phyloP scores from a whole-genome alignment of 495 filamentous ascomycete genomes.

The Chaetomium fimeti region DNA sequence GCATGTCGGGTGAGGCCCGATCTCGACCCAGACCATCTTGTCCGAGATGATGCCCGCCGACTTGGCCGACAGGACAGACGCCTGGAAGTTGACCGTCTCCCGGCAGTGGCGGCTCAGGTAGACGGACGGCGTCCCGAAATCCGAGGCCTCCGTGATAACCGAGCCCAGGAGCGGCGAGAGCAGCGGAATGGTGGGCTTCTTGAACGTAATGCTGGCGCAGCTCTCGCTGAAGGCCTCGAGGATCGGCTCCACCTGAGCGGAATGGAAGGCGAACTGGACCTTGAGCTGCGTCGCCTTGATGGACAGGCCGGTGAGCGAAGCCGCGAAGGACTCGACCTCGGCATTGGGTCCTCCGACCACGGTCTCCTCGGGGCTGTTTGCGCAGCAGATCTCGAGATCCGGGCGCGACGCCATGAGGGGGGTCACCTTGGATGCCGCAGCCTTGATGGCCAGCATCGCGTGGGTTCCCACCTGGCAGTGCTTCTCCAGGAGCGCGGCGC shows the following conservation, averaged over 20 bases:
- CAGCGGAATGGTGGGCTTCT: constrained; percentile 58
- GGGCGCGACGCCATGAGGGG: constrained; percentile 24
- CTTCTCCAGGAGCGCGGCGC: constrained; percentile 67
- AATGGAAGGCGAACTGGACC: constrained; percentile 77
- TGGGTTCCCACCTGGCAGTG: constrained; percentile 68
- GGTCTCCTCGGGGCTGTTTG: constrained; percentile 57
- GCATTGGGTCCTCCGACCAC: constrained; percentile 54
- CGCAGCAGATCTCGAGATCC: constrained; percentile 51
- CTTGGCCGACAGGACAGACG: constrained; percentile 55
- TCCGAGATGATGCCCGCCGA: constrained; percentile 44
- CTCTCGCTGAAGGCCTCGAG: constrained; percentile 58
- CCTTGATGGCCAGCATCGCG: constrained; percentile 59
- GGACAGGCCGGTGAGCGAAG: constrained; percentile 54
- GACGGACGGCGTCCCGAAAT: constrained; percentile 19
- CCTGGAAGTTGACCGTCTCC: constrained; percentile 68
- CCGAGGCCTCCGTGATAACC: constrained; percentile 55
- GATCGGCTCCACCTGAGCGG: constrained; percentile 71
- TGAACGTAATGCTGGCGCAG: constrained; percentile 58
- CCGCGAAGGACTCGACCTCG: constrained; percentile 55
- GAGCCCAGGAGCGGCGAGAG: constrained; percentile 64
- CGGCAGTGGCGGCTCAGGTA: constrained; percentile 67
- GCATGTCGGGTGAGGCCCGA: constrained; percentile 66
- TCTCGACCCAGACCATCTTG: constrained; percentile 56
- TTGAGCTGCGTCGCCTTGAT: constrained; percentile 64
- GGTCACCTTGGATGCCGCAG: constrained; percentile 38